Evolutionary conservation across 1,284 basidiomycete species (phyloP), one percentile per base, ranked within the genome.

Genomic region (Papiliotrema nemorosa): DNA sequence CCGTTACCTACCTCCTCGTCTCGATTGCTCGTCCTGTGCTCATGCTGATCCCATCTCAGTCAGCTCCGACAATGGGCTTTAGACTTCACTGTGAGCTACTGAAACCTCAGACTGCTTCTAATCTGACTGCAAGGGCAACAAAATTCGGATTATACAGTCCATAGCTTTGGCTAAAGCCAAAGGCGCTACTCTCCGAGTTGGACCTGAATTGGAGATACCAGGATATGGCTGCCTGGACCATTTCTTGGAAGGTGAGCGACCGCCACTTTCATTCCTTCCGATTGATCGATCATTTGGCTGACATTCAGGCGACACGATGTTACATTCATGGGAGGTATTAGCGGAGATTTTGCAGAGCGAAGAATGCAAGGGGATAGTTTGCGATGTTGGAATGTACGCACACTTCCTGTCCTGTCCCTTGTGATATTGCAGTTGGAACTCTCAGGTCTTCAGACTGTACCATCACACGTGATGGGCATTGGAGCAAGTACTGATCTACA

Each of bases 181-280:
- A 45, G 91, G 92, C n/a, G 92, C 93, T 6, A 88, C 85, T 3
- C 76, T 99, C 26, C 81, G 96, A 64, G 93, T 98, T n/a, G 96
- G 96, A 1, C 96, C 96, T 18, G 94, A 97, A 73, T 80, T 98
- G n/a, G 96, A 99, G 76, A 90, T 99, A 59, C 87, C 93, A 24
- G 92, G 92, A 4, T 96, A 96, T 75, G 92, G 92, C 2, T 97
- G 93, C 72, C 79, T 91, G 46, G 92, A 97, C 70, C 92, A 97
- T 63, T 96, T 76, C 55, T 63, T 76, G 3, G 75, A 77, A 56
- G 73, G 75, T 72, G 52, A 59, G 67, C 49, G 10, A 13, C 12
- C 27, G 25, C 14, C 7, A 18, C 16, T 27, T 39, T 31, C 26
- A 7, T 40, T 14, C 29, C 14, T 7, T 31, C 14, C 29, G 29